phyloP scores from a whole-genome alignment of 1,139 yeast species.

The Martiniozyma asiatica region DNA sequence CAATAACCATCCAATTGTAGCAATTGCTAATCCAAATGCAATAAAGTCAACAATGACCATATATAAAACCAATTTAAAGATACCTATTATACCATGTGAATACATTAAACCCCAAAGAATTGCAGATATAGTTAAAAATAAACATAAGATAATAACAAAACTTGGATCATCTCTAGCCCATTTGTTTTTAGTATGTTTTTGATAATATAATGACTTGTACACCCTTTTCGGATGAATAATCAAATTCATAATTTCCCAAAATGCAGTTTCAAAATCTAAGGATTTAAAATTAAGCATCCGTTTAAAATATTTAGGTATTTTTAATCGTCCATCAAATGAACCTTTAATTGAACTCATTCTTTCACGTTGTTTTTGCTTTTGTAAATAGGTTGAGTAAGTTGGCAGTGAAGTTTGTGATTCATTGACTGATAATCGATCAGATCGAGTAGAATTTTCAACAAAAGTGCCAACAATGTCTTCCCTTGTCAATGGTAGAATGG shows the following conservation, averaged over 20 bases:
- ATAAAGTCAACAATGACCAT: slow-evolving; percentile 83
- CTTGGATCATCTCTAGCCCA: slow-evolving; percentile 92
- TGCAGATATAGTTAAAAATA: slow-evolving; percentile 59
- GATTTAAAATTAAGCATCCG: slow-evolving; percentile 65
- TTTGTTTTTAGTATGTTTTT: slow-evolving; percentile 53
- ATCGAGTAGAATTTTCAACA: slow-evolving; percentile 2
- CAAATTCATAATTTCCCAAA: slow-evolving; percentile 77
- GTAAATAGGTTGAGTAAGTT: slow-evolving; percentile 18
- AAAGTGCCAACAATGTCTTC: slow-evolving; percentile 11
- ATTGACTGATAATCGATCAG: slow-evolving; percentile 13
- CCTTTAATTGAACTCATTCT: slow-evolving; percentile 15
- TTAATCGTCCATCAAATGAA: slow-evolving; percentile 16
- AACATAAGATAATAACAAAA: slow-evolving; percentile 59
- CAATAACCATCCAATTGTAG: slow-evolving; percentile 64
- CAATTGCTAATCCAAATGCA: slow-evolving; percentile 53
- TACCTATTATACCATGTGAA: slow-evolving; percentile 48
- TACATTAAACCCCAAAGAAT: slow-evolving; percentile 86
- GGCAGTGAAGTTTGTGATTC: slow-evolving; percentile 21
- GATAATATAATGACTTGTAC: slow-evolving; percentile 71
- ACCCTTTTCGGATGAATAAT: slow-evolving; percentile 70
- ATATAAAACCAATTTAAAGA: slow-evolving; percentile 53
- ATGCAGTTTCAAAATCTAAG: slow-evolving; percentile 81
- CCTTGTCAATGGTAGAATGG: slow-evolving; percentile 11
- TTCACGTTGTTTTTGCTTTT: slow-evolving; percentile 15
- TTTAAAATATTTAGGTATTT: slow-evolving; percentile 30